A percentile compares a stretch with the other conserved stretches of the same genome.
These are phyloP conservation scores for Kwoniella sp. DNA, from an alignment of 768 basidiomycete species.

Conservation along the genomic window DNA sequence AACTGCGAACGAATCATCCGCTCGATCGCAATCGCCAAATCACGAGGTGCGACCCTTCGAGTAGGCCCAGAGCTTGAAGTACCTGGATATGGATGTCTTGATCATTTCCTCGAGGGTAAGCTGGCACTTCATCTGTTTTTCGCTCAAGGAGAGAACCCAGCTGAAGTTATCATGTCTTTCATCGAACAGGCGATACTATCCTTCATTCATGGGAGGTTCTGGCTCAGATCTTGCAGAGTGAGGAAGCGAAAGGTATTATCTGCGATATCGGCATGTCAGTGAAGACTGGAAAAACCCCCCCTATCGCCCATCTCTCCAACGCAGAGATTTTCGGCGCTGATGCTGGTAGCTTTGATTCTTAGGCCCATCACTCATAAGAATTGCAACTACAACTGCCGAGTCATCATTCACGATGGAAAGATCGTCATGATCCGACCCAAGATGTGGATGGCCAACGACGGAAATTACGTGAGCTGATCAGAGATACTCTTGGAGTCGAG, in stretches of 20 bases:
- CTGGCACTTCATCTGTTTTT: neutral
- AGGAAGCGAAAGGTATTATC: conserved; percentile 78
- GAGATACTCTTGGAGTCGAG: neutral
- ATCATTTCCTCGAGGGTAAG: conserved; percentile 93
- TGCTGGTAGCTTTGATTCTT: neutral
- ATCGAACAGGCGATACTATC: conserved; percentile 77
- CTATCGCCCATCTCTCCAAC: too few relatives aligned
- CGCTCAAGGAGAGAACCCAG: neutral
- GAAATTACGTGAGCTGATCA: conserved; percentile 84
- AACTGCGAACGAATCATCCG: conserved; percentile 87
- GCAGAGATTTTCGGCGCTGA: too few relatives aligned
- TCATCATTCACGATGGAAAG: conserved; percentile 80
- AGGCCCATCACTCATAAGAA: conserved; percentile 99
- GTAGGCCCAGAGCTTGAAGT: conserved; percentile 98
- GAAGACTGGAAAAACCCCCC: too few relatives aligned
- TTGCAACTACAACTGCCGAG: conserved; percentile 93
- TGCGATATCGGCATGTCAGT: conserved; percentile 95
- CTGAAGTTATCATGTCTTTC: neutral
- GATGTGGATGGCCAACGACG: conserved; percentile 99
- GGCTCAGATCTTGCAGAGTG: conserved; percentile 80
- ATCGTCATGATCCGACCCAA: conserved; percentile 95
- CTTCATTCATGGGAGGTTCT: conserved; percentile 98
- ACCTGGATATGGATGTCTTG: conserved; percentile 96
- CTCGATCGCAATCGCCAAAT: conserved; percentile 85
- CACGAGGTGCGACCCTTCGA: conserved; percentile 80